Conservation (phyloP, 2,329 filamentous ascomycete species). For the Claviceps monticola region DNA sequence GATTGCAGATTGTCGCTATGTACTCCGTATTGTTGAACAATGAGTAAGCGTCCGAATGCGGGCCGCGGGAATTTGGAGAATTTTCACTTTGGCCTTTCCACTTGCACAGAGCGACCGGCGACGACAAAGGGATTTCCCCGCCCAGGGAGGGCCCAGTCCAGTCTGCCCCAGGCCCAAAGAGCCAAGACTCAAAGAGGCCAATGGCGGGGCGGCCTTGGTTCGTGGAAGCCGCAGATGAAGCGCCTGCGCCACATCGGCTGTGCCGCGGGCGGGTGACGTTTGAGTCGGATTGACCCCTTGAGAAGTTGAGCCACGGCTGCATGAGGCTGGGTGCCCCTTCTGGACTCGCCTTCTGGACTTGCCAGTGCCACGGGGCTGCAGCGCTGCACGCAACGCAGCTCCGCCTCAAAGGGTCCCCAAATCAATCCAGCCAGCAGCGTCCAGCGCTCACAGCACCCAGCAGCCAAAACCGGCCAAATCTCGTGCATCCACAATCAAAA, state of each 20-base stretch:
- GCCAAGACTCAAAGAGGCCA: neutral
- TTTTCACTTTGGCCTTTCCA: neutral
- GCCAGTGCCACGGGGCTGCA: neutral
- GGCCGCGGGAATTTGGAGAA: neutral
- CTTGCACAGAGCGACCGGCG: too few relatives aligned
- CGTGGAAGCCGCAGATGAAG: neutral
- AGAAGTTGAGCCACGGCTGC: neutral
- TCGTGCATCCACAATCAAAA: constrained; percentile 17
- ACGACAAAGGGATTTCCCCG: too few relatives aligned
- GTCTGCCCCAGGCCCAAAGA: neutral
- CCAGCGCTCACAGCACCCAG: neutral
- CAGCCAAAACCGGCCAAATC: constrained; percentile 5
- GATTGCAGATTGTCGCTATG: too few relatives aligned
- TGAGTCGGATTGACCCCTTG: too few relatives aligned
- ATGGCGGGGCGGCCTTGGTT: neutral
- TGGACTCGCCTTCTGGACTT: neutral
- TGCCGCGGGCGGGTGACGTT: neutral
- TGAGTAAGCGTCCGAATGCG: neutral
- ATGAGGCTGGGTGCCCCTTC: neutral
- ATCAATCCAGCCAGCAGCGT: neutral
- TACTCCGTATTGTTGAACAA: neutral
- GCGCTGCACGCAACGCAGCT: neutral
- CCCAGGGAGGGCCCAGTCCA: too few relatives aligned
- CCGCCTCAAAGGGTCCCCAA: constrained; percentile 1
- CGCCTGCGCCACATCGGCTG: neutral